Evolutionary conservation across 352 stramenopile genomes (phyloP).

Genomic region (Phytopythium cucurbitacearum): DNA sequence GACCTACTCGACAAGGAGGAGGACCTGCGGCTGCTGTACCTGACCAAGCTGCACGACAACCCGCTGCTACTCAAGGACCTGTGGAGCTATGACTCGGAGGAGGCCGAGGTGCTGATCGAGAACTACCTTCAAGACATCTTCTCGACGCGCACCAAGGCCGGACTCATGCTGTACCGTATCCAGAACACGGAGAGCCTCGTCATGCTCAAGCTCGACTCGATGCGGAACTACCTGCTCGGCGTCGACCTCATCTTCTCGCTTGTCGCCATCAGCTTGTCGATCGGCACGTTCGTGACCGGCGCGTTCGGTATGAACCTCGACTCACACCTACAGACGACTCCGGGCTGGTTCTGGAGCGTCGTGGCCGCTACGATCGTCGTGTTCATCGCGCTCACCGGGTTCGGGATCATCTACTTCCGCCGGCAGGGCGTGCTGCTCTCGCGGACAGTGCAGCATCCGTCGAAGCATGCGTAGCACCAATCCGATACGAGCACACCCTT

Average conservation of each 20-base stretch:
- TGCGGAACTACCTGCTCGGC: slow-evolving; percentile 72
- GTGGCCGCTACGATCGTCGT: slow-evolving; percentile 30
- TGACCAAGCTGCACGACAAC: slow-evolving; percentile 64
- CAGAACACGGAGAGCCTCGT: slow-evolving; percentile 74
- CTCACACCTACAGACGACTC: slow-evolving; percentile 33
- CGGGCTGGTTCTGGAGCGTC: slow-evolving; percentile 62
- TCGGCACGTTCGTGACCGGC: slow-evolving; percentile 58
- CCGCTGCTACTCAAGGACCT: slow-evolving; percentile 43
- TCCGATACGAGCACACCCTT: no score
- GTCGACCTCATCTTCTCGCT: slow-evolving; percentile 76
- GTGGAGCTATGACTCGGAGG: slow-evolving; percentile 68
- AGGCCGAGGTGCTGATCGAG: slow-evolving; percentile 73
- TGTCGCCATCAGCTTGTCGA: slow-evolving; percentile 49
- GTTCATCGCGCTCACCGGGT: slow-evolving; percentile 37
- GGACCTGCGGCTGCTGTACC: slow-evolving; percentile 51
- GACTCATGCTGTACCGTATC: slow-evolving; percentile 67
- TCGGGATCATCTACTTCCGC: slow-evolving; percentile 56
- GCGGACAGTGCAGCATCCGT: neutral
- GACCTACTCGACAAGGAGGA: slow-evolving; percentile 66
- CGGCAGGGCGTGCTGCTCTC: slow-evolving; percentile 44
- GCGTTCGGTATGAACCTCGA: slow-evolving; percentile 77
- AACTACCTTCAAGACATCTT: slow-evolving; percentile 82
- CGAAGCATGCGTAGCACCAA: neutral
- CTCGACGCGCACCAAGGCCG: slow-evolving; percentile 64
- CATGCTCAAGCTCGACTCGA: slow-evolving; percentile 77